Base-by-base conservation (phyloP, 495 filamentous ascomycete genomes). In the Hypoxylon intermedium region DNA sequence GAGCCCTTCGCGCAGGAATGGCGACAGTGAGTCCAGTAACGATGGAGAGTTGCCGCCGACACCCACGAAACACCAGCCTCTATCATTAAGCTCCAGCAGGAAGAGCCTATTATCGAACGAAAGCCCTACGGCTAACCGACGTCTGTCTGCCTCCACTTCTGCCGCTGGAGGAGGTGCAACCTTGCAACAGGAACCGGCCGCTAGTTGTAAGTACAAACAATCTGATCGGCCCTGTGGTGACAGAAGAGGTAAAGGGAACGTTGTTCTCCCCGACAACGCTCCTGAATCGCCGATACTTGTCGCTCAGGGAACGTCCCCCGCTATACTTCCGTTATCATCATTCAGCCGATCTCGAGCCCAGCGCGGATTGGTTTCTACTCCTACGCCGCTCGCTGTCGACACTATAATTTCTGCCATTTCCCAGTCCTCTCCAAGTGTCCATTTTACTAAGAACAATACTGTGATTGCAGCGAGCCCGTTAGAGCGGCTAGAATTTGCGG, bases 41-140 rank as follows among this genome's bases (percentile, higher is more conserved):
- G 82, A 79, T 31, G 91, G 93, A 60, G 90, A 96, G 16, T 75
- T 95, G 19, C 93, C 93, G 18, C 92, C 93, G 7, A 98, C 94
- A 9, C 94, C 94, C 2, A 98, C 95, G 0, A 98, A 96, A 74
- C 67, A 75, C 65, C 67, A 70, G 58, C 18, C 56, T 62, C 11
- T 60, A 26, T 54, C 45, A 18, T 55, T 54, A 50, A 60, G 31
- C 40, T 56, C 54, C 15, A 63, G 42, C 53, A 57, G 41, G 20
- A 42, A 67, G 15, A 60, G 61, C 18, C 64, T 63, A 42, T 66
- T 71, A 2, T 71, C 72, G 16, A 60, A 55, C 24, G 69, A 71
- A 23, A 72, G 68, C 38, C 72, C 70, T 13, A 74, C 55, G 7
- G 41, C 56, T 19, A 61, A 66, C 2, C 70, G 71, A 41, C 43